Evolutionary conservation across 192 early-diverging fungal genomes (phyloP).

Genomic region (Backusella macrospora): DNA sequence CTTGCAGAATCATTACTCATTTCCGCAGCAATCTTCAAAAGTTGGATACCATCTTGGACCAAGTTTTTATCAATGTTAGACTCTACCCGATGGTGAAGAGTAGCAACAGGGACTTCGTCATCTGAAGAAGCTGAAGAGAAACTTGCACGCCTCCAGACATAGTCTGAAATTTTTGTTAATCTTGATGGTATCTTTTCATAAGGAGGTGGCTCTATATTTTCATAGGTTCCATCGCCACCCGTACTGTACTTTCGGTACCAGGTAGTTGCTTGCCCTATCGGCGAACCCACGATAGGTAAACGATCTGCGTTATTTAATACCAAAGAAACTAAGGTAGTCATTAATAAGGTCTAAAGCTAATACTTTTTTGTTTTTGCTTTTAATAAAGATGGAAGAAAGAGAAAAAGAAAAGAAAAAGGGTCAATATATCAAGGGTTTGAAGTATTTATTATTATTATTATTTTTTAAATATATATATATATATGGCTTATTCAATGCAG

Average conservation of each 20-base stretch:
- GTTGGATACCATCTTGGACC: constrained; percentile 24
- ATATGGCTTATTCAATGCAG: constrained; percentile 8
- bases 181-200: constrained; percentile 24
- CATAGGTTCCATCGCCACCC: background rate
- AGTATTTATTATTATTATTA: too few relatives aligned
- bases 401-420: background rate
- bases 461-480: too few relatives aligned
- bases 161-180: constrained; percentile 23
- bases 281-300: constrained; percentile 23
- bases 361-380: background rate
- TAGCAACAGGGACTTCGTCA: background rate
- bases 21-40: constrained; percentile 31
- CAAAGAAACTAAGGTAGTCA: constrained; percentile 18
- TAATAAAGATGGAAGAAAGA: background rate
- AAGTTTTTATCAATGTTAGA: constrained; percentile 30
- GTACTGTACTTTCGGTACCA: constrained; percentile 8
- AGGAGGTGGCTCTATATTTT: constrained; percentile 11
- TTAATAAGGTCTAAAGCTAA: constrained; percentile 6
- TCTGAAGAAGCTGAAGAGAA: background rate
- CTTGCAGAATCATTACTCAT: constrained; percentile 19
- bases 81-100: background rate
- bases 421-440: background rate
- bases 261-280: constrained; percentile 8
- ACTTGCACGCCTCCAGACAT: constrained; percentile 19
- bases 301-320: constrained; percentile 22